Evolutionary conservation across 2,329 filamentous ascomycete species (phyloP), one percentile per base, ranked within the genome.

Genomic region (Neoarthrinium moseri): DNA sequence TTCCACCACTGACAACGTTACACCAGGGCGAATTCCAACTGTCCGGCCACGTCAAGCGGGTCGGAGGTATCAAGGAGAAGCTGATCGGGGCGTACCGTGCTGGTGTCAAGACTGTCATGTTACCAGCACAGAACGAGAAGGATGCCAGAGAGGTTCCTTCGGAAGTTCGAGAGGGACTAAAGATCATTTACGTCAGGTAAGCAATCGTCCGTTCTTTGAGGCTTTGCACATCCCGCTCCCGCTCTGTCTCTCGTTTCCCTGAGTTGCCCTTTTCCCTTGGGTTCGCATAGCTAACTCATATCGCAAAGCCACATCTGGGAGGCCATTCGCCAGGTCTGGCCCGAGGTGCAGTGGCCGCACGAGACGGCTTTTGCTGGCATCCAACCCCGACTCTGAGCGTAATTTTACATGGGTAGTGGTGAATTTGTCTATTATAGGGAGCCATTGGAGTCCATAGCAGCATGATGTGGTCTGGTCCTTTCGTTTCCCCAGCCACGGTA

Each of bases 31-130:
- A 86, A 61, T 83, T 86, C 51, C 90, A 87, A 46, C 81, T 99
- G 21, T 82, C 94, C 33, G 94, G 94, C 18, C 84, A 91, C 53
- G 87, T 99, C 46, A 89, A 94, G 69, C 90, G 92, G 21, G 94
- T 99, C 27, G 94, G 94, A 43, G 94, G 94, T 15, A 97, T 99
- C 72, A 96, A 97, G 71, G 92, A 99, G 80, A 99, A 99, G 69
- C 77, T 97, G 43, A 97, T 99, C 62, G 94, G 94, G 18, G 94
- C 94, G 7, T 75, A 95, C 62, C 81, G 92, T 45, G 94, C 94
- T 2, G 94, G 94, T 22, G 92, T 99, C 51, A 95, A 96, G 77
- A 92, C 89, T 24, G 92, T 99, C 6, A 67, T 99, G 49, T 73
- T 99, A 6, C 94, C 94, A 3, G 80, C 86, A 24, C 86, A 89